Evolutionary conservation across 2,329 filamentous ascomycete species (phyloP).

Genomic region (Colletotrichum falcatum): DNA sequence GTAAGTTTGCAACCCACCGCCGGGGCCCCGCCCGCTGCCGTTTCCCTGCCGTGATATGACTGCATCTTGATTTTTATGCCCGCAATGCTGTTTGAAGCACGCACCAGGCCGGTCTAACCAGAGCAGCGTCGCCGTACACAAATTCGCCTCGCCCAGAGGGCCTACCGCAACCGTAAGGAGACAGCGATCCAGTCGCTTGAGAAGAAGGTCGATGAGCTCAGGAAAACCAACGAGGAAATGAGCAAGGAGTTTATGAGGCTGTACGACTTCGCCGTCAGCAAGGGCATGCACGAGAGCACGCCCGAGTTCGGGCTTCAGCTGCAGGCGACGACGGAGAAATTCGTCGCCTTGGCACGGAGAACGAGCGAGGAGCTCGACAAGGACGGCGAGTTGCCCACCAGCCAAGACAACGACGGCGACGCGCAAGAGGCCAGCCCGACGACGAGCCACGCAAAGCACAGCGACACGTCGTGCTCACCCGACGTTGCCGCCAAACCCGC

Average conservation of each 20-base stretch:
- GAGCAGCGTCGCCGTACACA: slow-evolving; percentile 82
- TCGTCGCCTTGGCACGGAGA: slow-evolving; percentile 66
- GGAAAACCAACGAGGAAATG: slow-evolving; percentile 78
- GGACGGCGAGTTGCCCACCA: slow-evolving; percentile 45
- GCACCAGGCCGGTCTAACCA: slow-evolving; percentile 42
- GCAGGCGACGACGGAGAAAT: slow-evolving; percentile 66
- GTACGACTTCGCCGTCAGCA: slow-evolving; percentile 69
- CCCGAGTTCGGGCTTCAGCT: slow-evolving; percentile 70
- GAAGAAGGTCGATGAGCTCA: slow-evolving; percentile 76
- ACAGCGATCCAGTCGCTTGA: slow-evolving; percentile 81
- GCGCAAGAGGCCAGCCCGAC: slow-evolving; percentile 19
- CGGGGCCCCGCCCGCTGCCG: slow-evolving; percentile 22
- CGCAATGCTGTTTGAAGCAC: background rate
- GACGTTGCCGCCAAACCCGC: slow-evolving; percentile 9
- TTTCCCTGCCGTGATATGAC: background rate
- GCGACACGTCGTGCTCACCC: slow-evolving; percentile 40
- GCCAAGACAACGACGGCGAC: slow-evolving; percentile 27
- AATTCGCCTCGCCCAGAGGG: slow-evolving; percentile 86
- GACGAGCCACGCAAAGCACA: slow-evolving; percentile 4
- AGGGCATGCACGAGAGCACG: slow-evolving; percentile 68
- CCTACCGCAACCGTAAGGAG: slow-evolving; percentile 88
- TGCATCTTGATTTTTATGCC: background rate
- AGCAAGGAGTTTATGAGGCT: slow-evolving; percentile 76
- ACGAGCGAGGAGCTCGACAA: slow-evolving; percentile 55
- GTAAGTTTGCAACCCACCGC: slow-evolving; percentile 63